Percentiles rank a stretch among this genome's conserved stretches.
Conservation (phyloP, 306 rosid genomes). For the Vigna mungo region DNA sequence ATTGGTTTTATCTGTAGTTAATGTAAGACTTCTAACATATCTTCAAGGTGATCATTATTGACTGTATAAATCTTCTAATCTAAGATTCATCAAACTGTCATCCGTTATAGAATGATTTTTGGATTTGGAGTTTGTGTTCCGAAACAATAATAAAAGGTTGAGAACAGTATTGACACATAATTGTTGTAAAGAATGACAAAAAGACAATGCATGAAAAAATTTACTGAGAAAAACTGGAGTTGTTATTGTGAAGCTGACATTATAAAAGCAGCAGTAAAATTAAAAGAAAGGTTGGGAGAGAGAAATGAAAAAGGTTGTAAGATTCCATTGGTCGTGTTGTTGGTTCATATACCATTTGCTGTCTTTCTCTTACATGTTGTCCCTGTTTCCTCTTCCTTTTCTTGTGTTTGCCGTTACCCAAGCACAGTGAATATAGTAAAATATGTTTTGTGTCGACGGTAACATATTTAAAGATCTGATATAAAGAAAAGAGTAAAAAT, state of each 20-base stretch:
- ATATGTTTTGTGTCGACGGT: neutral
- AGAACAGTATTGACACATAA: neutral
- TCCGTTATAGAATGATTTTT: neutral
- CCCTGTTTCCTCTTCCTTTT: constrained; percentile 10
- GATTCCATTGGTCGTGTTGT: constrained; percentile 14
- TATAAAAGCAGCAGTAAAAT: neutral
- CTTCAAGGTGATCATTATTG: too few relatives aligned
- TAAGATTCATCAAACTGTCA: too few relatives aligned
- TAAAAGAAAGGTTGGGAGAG: neutral
- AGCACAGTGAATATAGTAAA: constrained; percentile 12
- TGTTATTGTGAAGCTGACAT: neutral
- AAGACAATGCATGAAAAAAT: neutral
- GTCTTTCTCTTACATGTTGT: neutral
- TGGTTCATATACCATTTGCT: neutral
- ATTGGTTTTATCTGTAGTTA: too few relatives aligned
- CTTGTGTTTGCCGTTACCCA: constrained; percentile 36
- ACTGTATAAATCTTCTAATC: too few relatives aligned
- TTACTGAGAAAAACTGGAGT: neutral
- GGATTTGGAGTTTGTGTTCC: neutral
- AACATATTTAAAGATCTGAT: neutral
- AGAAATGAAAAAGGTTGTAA: constrained; percentile 14
- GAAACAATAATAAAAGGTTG: too few relatives aligned
- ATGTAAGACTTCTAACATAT: too few relatives aligned
- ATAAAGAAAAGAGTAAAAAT: too few relatives aligned
- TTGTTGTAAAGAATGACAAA: neutral